Percentiles rank a stretch among this genome's conserved stretches.
These are phyloP conservation scores for Penicillium malachiteum DNA, from an alignment of 495 filamentous ascomycete species.

Conservation along the genomic window DNA sequence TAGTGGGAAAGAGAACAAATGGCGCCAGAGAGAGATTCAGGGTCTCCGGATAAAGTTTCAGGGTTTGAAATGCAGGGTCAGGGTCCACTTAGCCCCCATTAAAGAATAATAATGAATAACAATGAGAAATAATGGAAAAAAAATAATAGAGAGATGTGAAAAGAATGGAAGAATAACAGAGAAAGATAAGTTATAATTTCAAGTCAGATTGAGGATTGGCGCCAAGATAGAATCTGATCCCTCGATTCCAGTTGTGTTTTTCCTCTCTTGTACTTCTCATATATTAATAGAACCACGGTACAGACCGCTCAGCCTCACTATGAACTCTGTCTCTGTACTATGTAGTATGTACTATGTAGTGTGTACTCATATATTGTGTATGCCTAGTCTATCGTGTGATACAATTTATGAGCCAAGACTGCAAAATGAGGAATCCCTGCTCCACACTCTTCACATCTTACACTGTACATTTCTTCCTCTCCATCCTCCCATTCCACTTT, in stretches of 20 bases:
- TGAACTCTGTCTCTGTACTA: no score
- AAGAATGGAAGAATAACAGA: neutral
- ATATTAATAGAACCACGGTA: no score
- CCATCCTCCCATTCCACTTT: slow-evolving; percentile 26
- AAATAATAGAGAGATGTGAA: neutral
- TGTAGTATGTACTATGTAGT: no score
- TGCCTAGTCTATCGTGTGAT: slow-evolving; percentile 45
- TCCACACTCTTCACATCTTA: slow-evolving; percentile 59
- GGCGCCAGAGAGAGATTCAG: neutral
- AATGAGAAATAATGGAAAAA: neutral
- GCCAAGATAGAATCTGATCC: neutral
- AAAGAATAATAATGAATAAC: neutral
- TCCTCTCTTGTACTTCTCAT: no score
- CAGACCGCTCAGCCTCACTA: no score
- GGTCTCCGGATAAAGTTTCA: slow-evolving; percentile 4
- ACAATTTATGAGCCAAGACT: slow-evolving; percentile 67
- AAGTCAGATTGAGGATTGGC: neutral
- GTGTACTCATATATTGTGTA: no score
- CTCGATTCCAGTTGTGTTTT: no score
- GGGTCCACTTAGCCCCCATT: neutral
- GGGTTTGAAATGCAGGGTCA: neutral
- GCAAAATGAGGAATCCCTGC: slow-evolving; percentile 70
- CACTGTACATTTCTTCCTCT: slow-evolving; percentile 49
- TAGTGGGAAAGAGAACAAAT: no score
- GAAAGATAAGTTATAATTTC: no score